Evolutionary conservation across 2,329 filamentous ascomycete genomes (phyloP).

Genomic region (Pseudopyricularia javanii): DNA sequence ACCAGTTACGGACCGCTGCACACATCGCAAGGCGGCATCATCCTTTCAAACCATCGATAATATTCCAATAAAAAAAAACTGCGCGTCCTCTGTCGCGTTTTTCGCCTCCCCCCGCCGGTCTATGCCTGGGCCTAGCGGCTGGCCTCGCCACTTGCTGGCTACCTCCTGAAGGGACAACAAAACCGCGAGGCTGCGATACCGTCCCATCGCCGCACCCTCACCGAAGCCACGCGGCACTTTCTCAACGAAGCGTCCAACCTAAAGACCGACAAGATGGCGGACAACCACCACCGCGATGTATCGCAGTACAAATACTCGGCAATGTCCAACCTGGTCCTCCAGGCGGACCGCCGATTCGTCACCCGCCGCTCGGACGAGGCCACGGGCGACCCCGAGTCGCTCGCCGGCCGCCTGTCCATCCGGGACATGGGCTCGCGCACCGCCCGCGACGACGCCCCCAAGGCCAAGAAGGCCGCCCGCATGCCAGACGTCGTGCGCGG

Average conservation of each 20-base stretch:
- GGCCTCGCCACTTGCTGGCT: constrained; percentile 3
- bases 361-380: constrained; percentile 87
- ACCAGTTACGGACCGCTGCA: background rate
- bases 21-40: background rate
- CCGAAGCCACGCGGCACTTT: background rate
- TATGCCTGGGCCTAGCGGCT: background rate
- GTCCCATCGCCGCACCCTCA: background rate
- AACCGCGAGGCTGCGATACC: background rate
- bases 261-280: constrained; percentile 49
- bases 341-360: constrained; percentile 95
- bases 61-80: background rate
- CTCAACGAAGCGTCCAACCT: background rate
- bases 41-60: background rate
- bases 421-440: constrained; percentile 87
- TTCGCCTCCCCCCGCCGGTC: background rate
- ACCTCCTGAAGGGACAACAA: background rate
- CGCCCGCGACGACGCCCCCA: constrained; percentile 66
- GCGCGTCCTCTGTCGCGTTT: background rate
- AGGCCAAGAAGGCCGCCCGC: constrained; percentile 57
- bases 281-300: constrained; percentile 60
- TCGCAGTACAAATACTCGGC: constrained; percentile 98
- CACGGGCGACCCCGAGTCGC: constrained; percentile 92
- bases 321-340: constrained; percentile 99
- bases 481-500: constrained; percentile 64
- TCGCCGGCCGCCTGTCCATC: constrained; percentile 87